Percentiles rank a stretch among this genome's conserved stretches.
phyloP scores from a whole-genome alignment of 495 filamentous ascomycete species.

The Aspergillus avenaceus region DNA sequence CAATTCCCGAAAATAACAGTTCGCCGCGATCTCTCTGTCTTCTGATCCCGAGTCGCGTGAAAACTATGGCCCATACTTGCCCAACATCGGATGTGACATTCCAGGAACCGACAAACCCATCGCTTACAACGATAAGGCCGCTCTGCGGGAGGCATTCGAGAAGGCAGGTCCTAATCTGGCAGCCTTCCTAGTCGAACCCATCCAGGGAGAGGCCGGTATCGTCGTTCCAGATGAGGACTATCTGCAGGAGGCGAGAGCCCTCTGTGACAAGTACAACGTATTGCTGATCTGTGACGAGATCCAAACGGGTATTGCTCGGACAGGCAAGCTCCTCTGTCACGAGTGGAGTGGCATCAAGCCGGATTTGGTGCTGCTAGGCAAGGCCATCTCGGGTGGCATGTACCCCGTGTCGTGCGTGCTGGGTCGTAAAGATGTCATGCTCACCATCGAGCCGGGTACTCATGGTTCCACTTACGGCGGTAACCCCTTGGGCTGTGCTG shows the following conservation, averaged over 20 bases:
- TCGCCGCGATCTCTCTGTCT: slow-evolving; percentile 91
- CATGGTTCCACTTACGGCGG: slow-evolving; percentile 97
- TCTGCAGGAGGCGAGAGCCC: slow-evolving; percentile 69
- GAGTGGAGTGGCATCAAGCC: slow-evolving; percentile 95
- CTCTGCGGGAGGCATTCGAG: slow-evolving; percentile 75
- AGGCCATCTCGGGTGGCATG: slow-evolving; percentile 97
- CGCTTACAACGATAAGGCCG: slow-evolving; percentile 77
- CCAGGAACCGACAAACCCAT: slow-evolving; percentile 77
- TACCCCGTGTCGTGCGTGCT: slow-evolving; percentile 96
- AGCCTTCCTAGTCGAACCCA: slow-evolving; percentile 94
- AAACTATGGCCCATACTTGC: slow-evolving; percentile 95
- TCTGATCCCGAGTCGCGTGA: slow-evolving; percentile 92
- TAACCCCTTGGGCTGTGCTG: slow-evolving; percentile 94
- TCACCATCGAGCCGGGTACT: slow-evolving; percentile 93
- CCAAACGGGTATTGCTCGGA: slow-evolving; percentile 94
- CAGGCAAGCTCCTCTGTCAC: slow-evolving; percentile 86
- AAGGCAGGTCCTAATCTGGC: slow-evolving; percentile 80
- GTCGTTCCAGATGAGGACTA: slow-evolving; percentile 93
- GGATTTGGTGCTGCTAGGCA: slow-evolving; percentile 90
- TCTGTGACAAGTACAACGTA: slow-evolving; percentile 92
- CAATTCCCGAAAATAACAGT: slow-evolving; percentile 60
- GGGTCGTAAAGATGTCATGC: slow-evolving; percentile 87
- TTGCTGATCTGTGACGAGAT: slow-evolving; percentile 98
- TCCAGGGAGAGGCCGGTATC: slow-evolving; percentile 97
- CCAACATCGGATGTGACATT: slow-evolving; percentile 72